Evolutionary conservation across 2,329 filamentous ascomycete genomes (phyloP), one percentile per base, ranked within the genome.

Genomic region (Epichloe brachyelytri): DNA sequence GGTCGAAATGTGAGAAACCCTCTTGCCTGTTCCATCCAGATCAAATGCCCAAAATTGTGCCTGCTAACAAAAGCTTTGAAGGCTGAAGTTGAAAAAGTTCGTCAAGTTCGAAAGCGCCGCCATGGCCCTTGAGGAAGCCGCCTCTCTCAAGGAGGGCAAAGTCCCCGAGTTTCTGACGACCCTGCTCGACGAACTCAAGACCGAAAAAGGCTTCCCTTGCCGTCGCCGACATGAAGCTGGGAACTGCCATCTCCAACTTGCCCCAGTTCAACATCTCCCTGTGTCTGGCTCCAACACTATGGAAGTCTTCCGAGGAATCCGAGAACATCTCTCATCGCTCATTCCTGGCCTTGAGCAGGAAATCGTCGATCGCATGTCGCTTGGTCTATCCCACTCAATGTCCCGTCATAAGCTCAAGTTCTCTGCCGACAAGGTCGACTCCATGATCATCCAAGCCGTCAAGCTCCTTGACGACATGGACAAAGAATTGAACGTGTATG

Each of bases 321-420:
- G 90, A 65, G 85, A 90, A 67, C 86, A 96, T 67, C 77, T 98
- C 51, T 81, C 88, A 52, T 88, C 90, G 49, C 79, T 98, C 53
- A 91, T 98, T 59, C 90, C 93, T 55, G 90, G 88, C 49, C 80
- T 98, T 55, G 75, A 85, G 46, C 83, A 88, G 49, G 80, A 88
- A 63, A 91, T 93, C 65, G 82, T 97, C 65, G 85, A 88, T 65
- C 93, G 89, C 62, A 97, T 97, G 86, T 85, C 88, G 22, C 80
- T 98, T 54, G 93, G 93, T 81, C 83, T 98, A 48, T 95, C 91
- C 37, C 93, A 98, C 74, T 96, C 90, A 51, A 83, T 98, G 63
- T 95, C 91, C 46, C 85, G 90, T 57, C 90, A 98, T 75, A 97
- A 95, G 78, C 82, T 98, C 65, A 96, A 96, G 77, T 98, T 98